Evolutionary conservation across 768 basidiomycete genomes (phyloP).

Genomic region (Termitomyces eurrhizus): DNA sequence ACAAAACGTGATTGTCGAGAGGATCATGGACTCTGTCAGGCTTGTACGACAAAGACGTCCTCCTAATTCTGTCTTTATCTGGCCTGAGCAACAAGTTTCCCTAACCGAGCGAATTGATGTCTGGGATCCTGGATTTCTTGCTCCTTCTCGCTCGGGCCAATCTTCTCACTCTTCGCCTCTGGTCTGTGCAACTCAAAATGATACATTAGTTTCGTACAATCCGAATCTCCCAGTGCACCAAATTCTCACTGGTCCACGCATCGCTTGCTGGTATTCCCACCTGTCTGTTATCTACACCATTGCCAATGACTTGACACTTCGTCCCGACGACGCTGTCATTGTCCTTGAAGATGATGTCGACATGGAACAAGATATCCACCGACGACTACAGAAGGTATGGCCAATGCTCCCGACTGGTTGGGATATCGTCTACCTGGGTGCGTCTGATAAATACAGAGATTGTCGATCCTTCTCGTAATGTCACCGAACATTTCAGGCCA

Average conservation of each 20-base stretch:
- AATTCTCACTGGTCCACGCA: conserved; percentile 52
- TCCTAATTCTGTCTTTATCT: conserved; percentile 7
- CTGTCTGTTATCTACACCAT: conserved; percentile 47
- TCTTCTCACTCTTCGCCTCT: conserved; percentile 9
- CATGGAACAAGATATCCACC: conserved; percentile 60
- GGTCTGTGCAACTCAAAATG: conserved; percentile 25
- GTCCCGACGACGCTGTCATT: conserved; percentile 32
- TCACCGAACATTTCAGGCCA: conserved; percentile 46
- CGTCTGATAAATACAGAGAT: not conserved
- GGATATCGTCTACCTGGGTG: conserved; percentile 66
- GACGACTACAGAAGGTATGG: conserved; percentile 45
- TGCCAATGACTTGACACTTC: conserved; percentile 20
- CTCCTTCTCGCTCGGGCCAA: conserved; percentile 4
- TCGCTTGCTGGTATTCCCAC: conserved; percentile 77
- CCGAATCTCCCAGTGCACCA: conserved; percentile 38
- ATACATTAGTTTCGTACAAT: conserved; percentile 30
- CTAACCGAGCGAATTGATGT: conserved; percentile 20
- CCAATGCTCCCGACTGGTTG: conserved; percentile 50
- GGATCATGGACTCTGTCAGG: conserved; percentile 41
- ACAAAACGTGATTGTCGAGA: conserved; percentile 31
- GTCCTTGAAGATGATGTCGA: conserved; percentile 81
- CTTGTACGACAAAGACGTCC: conserved; percentile 21
- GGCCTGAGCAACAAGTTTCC: conserved; percentile 23
- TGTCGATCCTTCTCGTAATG: no score
- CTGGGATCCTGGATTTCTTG: conserved; percentile 21